These are phyloP conservation scores for Letharia columbiana DNA, from an alignment of 495 filamentous ascomycete species.

Conservation along the genomic window DNA sequence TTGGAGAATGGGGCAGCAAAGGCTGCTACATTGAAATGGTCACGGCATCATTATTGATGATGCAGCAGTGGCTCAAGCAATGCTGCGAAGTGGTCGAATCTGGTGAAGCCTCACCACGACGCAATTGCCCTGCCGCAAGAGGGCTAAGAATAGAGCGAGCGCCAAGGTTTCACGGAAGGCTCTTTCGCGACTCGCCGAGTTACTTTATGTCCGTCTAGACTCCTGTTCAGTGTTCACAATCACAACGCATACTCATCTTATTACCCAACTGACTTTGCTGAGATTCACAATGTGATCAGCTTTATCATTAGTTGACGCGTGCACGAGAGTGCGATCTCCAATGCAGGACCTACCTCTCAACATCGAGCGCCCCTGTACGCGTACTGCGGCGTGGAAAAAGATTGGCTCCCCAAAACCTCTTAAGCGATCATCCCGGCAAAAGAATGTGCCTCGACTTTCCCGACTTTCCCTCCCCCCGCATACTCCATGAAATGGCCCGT, in stretches of 20 bases:
- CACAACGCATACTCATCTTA: too few species aligned
- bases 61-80: constrained; percentile 3
- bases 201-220: too few species aligned
- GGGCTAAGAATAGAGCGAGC: not conserved
- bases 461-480: not conserved
- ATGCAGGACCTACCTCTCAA: not conserved
- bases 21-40: not conserved
- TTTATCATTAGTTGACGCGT: not conserved
- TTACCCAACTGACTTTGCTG: too few species aligned
- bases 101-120: not conserved
- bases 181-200: too few species aligned
- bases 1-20: not conserved
- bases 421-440: not conserved
- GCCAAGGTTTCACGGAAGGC: not conserved
- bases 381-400: too few species aligned
- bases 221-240: too few species aligned
- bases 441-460: not conserved
- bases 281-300: too few species aligned
- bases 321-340: not conserved
- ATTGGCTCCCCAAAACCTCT: not conserved
- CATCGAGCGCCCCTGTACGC: not conserved
- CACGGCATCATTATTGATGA: not conserved
- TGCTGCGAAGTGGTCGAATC: not conserved
- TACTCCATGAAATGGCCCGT: not conserved
- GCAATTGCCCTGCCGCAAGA: not conserved